Base-by-base conservation (phyloP, 306 rosid species). In the Sophora flavescens region DNA sequence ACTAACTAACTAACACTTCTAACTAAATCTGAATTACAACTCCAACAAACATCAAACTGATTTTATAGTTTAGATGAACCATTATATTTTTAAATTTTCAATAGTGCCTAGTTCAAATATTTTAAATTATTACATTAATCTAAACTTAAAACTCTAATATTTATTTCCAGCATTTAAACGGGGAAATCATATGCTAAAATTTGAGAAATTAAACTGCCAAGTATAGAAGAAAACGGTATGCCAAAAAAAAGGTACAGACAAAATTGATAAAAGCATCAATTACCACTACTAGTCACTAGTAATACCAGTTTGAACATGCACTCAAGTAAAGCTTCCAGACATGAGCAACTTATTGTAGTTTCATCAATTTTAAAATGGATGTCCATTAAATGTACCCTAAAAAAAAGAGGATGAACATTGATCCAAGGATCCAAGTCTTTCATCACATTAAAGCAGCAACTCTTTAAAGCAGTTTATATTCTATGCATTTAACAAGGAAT, bases 271-370 rank as follows among this genome's bases (percentile, higher is more conserved):
- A 65, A 77, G 1, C 61, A 75, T 47, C 84, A 54, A 47, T 50
- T 68, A 32, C 4, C 35, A 50, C 44, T 67, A 60, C 59, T 12
- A 70, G 68, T 54, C 36, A 80, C n/a, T 32, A 47, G 63, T 39
- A 78, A 68, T 58, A 35, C 66, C 67, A 71, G 66, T 32, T 82
- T 53, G 56, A 63, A 70, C 26, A 81, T 18, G 50, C 63, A 65
- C 80, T 78, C 39, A 61, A 32, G 39, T 53, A 47, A 77, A 56
- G 57, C 51, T 50, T 44, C 68, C 60, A 62, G n/a, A 60, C 68
- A 83, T 68, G 28, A 3, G 70, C 53, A 68, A 79, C 81, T 93
- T 89, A 89, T 93, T 91, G 67, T 76, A 60, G 77, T 60, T 77
- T 35, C 77, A 63, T 78, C 50, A 62, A 48, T 74, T 44, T 36